A percentile compares a stretch with the other conserved stretches of the same genome.
phyloP scores from a whole-genome alignment of 2,329 filamentous ascomycete species.

The Fusarium drepaniforme region DNA sequence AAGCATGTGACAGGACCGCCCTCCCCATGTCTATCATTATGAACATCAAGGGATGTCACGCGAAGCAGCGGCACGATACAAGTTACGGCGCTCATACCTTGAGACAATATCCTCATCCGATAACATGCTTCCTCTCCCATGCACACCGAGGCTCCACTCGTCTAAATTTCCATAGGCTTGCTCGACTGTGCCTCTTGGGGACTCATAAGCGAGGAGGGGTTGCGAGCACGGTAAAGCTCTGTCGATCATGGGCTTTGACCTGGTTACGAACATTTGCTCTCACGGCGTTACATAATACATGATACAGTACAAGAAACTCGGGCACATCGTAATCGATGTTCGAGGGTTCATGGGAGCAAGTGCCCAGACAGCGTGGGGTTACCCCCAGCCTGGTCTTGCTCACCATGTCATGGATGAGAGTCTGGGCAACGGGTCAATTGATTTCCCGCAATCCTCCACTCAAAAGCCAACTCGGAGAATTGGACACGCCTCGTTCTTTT shows the following conservation, averaged over 20 bases:
- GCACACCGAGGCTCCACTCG: background rate
- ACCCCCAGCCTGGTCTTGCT: background rate
- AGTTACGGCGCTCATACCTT: background rate
- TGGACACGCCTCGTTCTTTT: background rate
- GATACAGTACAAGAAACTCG: background rate
- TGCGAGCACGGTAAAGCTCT: background rate
- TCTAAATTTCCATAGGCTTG: background rate
- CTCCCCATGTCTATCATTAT: background rate
- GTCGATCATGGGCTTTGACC: background rate
- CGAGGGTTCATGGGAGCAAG: background rate
- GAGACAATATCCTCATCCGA: background rate
- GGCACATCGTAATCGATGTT: background rate
- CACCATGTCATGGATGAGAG: slow-evolving; percentile 28
- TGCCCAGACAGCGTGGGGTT: background rate
- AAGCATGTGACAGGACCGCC: background rate
- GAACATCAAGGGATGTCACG: background rate
- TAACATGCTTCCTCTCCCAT: background rate
- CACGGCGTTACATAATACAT: background rate
- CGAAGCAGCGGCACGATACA: background rate
- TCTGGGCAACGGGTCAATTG: slow-evolving; percentile 2
- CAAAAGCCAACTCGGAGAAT: background rate
- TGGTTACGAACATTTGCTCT: background rate
- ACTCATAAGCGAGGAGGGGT: background rate
- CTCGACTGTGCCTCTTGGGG: background rate
- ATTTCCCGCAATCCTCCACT: slow-evolving; percentile 6